Percentiles rank a stretch among this genome's conserved stretches.
Conservation (phyloP, 192 early-diverging fungal genomes). For the Pecoramyces ruminantium region DNA sequence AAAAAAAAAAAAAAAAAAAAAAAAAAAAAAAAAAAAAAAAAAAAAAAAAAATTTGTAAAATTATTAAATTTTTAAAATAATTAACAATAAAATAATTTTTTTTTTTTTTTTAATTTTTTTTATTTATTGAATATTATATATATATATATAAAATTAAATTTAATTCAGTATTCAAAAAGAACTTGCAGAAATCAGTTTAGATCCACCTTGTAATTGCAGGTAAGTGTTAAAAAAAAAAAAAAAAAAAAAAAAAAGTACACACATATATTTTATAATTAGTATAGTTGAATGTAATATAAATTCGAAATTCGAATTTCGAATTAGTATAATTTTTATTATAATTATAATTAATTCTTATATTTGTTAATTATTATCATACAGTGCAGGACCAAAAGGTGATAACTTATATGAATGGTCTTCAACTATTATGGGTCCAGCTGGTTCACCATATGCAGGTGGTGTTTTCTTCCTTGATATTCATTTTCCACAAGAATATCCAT, state of each 20-base stretch:
- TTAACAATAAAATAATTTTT: slow-evolving; percentile 2
- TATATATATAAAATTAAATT: too few species aligned
- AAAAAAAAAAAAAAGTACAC: too few species aligned
- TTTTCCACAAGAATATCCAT: slow-evolving; percentile 88
- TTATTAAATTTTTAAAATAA: too few species aligned
- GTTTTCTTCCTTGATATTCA: slow-evolving; percentile 86
- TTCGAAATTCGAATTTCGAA: too few species aligned
- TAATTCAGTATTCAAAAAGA: slow-evolving; percentile 78
- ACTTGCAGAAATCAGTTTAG: slow-evolving; percentile 86
- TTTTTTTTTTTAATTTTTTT: neutral
- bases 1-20: too few species aligned
- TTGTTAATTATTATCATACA: slow-evolving; percentile 2
- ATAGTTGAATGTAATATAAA: too few species aligned
- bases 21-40: too few species aligned
- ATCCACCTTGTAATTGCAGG: slow-evolving; percentile 87
- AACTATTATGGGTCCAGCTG: slow-evolving; percentile 77
- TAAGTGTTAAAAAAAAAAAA: slow-evolving; percentile 2
- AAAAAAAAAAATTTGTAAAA: too few species aligned
- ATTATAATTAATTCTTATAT: neutral
- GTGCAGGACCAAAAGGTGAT: slow-evolving; percentile 90
- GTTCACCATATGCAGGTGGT: slow-evolving; percentile 71
- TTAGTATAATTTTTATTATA: too few species aligned
- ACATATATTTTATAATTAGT: too few species aligned
- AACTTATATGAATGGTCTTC: slow-evolving; percentile 93
- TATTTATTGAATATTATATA: too few species aligned